These are phyloP conservation scores for Geranomyces variabilis DNA, from an alignment of 192 early-diverging fungal species.

Conservation along the genomic window DNA sequence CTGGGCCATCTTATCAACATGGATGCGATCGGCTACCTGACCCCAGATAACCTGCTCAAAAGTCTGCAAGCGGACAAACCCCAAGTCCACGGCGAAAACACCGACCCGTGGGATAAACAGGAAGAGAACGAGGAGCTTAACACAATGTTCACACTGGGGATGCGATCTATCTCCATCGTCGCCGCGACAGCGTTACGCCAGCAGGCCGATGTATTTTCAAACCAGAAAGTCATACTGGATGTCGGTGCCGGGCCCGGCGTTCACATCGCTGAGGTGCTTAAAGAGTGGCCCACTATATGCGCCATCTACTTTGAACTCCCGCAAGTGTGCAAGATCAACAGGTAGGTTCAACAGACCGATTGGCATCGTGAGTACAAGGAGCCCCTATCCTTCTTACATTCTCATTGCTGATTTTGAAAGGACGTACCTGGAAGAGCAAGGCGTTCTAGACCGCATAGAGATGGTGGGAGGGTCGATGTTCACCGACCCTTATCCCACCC, in stretches of 20 bases:
- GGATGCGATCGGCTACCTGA: not conserved
- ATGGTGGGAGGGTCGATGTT: not conserved
- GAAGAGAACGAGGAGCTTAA: not conserved
- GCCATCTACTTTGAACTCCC: constrained; percentile 6
- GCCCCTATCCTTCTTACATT: no score
- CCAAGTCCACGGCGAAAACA: not conserved
- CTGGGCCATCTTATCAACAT: constrained; percentile 11
- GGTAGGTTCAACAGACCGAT: not conserved
- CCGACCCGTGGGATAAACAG: constrained; percentile 1
- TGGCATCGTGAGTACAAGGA: not conserved
- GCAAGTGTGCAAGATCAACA: constrained; percentile 8
- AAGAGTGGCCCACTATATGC: not conserved
- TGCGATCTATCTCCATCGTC: not conserved
- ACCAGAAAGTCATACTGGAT: not conserved
- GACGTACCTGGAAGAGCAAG: not conserved
- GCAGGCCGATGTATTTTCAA: not conserved
- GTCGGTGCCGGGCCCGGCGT: not conserved
- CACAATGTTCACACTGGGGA: not conserved
- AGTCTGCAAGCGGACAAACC: not conserved
- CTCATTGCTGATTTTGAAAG: no score
- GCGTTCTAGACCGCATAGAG: not conserved
- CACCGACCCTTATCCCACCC: not conserved
- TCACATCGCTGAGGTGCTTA: not conserved
- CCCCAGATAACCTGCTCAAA: not conserved
- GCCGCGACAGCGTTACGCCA: not conserved